Conservation (phyloP, 768 basidiomycete genomes). For the Leccinum truebloodii region DNA sequence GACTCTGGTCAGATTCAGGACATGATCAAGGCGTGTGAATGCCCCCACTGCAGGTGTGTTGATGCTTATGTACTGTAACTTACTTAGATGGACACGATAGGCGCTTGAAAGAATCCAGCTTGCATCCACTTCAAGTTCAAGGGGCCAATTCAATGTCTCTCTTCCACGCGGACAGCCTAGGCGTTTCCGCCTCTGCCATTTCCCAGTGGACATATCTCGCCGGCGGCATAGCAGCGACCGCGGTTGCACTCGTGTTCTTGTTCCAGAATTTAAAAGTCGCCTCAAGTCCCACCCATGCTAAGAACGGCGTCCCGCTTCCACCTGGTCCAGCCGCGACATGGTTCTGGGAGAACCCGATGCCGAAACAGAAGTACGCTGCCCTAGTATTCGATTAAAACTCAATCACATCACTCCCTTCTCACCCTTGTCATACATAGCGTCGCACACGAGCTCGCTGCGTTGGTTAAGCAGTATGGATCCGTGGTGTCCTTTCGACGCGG, state of each 20-base stretch:
- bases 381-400: not conserved
- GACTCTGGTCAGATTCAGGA: too few relatives aligned
- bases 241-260: not conserved
- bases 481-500: constrained; percentile 55
- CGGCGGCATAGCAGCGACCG: not conserved
- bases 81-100: too few relatives aligned
- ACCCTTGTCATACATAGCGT: not conserved
- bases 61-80: too few relatives aligned
- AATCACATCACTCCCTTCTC: not conserved
- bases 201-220: constrained; percentile 5
- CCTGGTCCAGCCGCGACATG: not conserved
- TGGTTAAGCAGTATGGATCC: constrained; percentile 57
- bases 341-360: not conserved
- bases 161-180: not conserved
- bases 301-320: not conserved
- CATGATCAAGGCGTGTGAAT: too few relatives aligned
- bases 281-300: not conserved
- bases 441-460: constrained; percentile 40
- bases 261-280: not conserved
- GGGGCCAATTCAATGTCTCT: not conserved
- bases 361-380: not conserved
- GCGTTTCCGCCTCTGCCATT: not conserved
- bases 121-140: too few relatives aligned
- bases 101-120: too few relatives aligned
- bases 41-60: too few relatives aligned